Percentiles rank a stretch among this genome's conserved stretches.
These are phyloP conservation scores for Sporothrix pseudoabietina DNA, from an alignment of 2,329 filamentous ascomycete species.

Conservation along the genomic window DNA sequence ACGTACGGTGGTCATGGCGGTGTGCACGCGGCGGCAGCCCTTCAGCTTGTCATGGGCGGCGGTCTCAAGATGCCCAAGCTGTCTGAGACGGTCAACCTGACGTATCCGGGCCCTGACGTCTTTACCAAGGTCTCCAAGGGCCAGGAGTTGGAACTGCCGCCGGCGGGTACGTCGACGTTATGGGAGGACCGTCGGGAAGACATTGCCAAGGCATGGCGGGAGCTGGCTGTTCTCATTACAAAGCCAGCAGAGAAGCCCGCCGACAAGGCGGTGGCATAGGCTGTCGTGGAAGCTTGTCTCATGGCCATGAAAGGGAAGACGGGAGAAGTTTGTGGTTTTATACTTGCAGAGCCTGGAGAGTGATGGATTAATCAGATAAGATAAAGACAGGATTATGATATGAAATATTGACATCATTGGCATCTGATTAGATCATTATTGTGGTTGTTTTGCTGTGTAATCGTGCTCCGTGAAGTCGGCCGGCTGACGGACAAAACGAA, in stretches of 20 bases:
- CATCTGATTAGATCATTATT: background rate
- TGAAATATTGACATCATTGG: background rate
- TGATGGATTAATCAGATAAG: background rate
- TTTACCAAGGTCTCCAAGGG: conserved; percentile 29
- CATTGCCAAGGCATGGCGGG: conserved; percentile 34
- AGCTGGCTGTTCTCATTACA: conserved; percentile 31
- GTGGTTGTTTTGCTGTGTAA: no score
- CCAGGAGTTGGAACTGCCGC: conserved; percentile 32
- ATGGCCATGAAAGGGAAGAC: no score
- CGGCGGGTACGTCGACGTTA: background rate
- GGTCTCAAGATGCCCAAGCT: conserved; percentile 36
- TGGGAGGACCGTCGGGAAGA: conserved; percentile 35
- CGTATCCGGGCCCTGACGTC: conserved; percentile 35
- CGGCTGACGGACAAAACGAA: background rate
- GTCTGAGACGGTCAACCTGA: conserved; percentile 35
- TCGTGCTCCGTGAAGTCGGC: background rate
- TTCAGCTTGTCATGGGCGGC: conserved; percentile 37
- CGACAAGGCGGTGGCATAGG: background rate
- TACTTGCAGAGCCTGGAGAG: background rate
- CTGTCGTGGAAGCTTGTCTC: no score
- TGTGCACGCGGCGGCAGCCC: conserved; percentile 36
- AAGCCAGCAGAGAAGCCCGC: background rate
- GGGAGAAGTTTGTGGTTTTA: background rate
- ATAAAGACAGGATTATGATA: background rate
- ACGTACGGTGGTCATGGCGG: conserved; percentile 51